Base-by-base conservation (phyloP, 106 monocot species). In the Agapanthus africanus region DNA sequence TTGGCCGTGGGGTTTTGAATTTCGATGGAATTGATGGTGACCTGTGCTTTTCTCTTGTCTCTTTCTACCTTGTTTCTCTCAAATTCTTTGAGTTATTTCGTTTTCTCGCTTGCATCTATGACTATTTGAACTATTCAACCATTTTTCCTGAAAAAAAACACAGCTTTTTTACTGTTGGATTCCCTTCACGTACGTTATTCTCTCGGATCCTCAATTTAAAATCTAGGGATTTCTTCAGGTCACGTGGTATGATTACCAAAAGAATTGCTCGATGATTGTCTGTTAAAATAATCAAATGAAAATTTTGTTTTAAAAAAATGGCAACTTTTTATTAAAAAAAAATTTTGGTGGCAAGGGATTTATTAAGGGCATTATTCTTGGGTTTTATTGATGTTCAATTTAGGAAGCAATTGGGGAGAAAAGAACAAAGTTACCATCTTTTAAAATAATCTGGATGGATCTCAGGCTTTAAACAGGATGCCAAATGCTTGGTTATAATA, bases 141-240 rank as follows among this genome's bases (percentile, higher is more conserved):
- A 9, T 44, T 6, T 14, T 44, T 14, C 10, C 44, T 50, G n/a
- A n/a, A n/a, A 21, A 74, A 63, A 76, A 69, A 56, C 60, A 27
- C 75, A 44, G 57, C 68, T 50, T 68, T 76, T 65, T 50, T 63
- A 69, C 46, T 63, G 69, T 49, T 62, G 51, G 76, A 76, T 70
- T 70, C 76, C 46, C 23, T 63, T 26, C 34, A 62, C 18, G 76
- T 76, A 76, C 76, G 44, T 59, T 70, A 68, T 67, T 63, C 70
- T 37, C 61, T 76, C 41, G 59, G 62, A 68, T 76, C 66, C 32
- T 14, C 37, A 56, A 56, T 56, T 30, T 4, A 61, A 61, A 36
- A n/a, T n/a, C n/a, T n/a, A n/a, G n/a, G n/a, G n/a, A n/a, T n/a
- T n/a, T n/a, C n/a, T n/a, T 32, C 0, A 31, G 4, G 14, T 35